A percentile compares a stretch with the other conserved stretches of the same genome.
Conservation (phyloP, 352 stramenopile species). For the Pythium aristosporum region DNA sequence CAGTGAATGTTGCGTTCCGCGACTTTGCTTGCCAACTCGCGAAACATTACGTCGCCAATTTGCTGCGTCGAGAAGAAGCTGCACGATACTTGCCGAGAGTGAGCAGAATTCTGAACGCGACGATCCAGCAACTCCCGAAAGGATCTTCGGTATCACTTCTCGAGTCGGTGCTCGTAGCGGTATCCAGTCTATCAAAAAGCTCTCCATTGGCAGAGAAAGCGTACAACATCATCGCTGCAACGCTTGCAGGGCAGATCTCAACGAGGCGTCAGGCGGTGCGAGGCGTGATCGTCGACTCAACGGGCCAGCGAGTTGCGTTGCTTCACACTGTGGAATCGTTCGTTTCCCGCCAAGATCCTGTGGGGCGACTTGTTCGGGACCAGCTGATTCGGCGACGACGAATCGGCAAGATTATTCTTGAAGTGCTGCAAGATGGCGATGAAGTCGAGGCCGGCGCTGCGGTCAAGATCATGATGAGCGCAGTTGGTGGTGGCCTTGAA, state of each 20-base stretch:
- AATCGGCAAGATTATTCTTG: constrained; percentile 12
- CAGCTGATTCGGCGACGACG: constrained; percentile 13
- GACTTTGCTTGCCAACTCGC: constrained; percentile 12
- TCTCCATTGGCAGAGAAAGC: constrained; percentile 19
- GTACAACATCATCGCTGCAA: constrained; percentile 1
- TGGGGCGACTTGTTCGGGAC: constrained; percentile 16
- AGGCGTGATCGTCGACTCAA: not conserved
- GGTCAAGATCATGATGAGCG: constrained; percentile 13
- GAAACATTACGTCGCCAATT: constrained; percentile 5
- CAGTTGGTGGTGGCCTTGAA: not conserved
- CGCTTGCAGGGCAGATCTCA: constrained; percentile 6
- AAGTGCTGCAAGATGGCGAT: constrained; percentile 9
- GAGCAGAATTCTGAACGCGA: constrained; percentile 2
- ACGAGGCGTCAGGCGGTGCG: not conserved
- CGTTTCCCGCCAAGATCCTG: constrained; percentile 1
- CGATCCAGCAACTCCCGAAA: not conserved
- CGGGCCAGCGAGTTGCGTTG: not conserved
- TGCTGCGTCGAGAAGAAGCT: constrained; percentile 8
- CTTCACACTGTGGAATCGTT: constrained; percentile 3
- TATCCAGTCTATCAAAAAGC: constrained; percentile 4
- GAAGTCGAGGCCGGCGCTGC: constrained; percentile 5
- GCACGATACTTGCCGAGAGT: constrained; percentile 4
- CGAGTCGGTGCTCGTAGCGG: constrained; percentile 7
- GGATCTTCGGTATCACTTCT: not conserved
- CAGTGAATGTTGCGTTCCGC: constrained; percentile 7